A percentile compares a stretch with the other conserved stretches of the same genome.
Evolutionary conservation across 192 early-diverging fungal genomes (phyloP).

Genomic region (Backusella tarrabulga): DNA sequence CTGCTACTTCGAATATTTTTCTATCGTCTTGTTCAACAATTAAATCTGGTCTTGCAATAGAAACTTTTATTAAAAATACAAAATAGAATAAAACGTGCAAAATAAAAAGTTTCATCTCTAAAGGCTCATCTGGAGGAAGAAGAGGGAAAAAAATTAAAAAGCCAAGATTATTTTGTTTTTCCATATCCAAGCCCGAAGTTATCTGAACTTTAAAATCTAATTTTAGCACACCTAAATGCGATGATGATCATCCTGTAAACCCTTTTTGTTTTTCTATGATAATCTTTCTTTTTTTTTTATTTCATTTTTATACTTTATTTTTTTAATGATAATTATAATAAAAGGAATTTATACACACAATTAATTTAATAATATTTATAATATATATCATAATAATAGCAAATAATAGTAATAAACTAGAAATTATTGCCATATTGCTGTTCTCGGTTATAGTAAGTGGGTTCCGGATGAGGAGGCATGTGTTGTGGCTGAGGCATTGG

Average conservation of each 20-base stretch:
- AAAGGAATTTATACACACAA: not conserved
- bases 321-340: not conserved
- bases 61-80: not conserved
- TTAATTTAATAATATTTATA: not conserved
- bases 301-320: not conserved
- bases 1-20: conserved; percentile 26
- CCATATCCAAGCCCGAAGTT: not conserved
- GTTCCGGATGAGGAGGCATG: conserved; percentile 34
- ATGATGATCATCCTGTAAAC: not conserved
- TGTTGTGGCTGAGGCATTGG: conserved; percentile 18
- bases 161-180: not conserved
- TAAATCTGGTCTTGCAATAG: not conserved
- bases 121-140: not conserved
- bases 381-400: not conserved
- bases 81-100: conserved; percentile 4
- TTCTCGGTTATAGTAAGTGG: conserved; percentile 1
- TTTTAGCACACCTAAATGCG: not conserved
- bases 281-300: not conserved
- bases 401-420: not conserved
- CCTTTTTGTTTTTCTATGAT: not conserved
- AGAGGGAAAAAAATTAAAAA: not conserved
- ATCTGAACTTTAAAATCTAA: not conserved
- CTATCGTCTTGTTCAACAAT: conserved; percentile 6
- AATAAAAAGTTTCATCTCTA: not conserved
- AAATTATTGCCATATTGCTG: not conserved